Evolutionary conservation across 1,284 basidiomycete species (phyloP), one percentile per base, ranked within the genome.

Genomic region (Blastosporella zonata): DNA sequence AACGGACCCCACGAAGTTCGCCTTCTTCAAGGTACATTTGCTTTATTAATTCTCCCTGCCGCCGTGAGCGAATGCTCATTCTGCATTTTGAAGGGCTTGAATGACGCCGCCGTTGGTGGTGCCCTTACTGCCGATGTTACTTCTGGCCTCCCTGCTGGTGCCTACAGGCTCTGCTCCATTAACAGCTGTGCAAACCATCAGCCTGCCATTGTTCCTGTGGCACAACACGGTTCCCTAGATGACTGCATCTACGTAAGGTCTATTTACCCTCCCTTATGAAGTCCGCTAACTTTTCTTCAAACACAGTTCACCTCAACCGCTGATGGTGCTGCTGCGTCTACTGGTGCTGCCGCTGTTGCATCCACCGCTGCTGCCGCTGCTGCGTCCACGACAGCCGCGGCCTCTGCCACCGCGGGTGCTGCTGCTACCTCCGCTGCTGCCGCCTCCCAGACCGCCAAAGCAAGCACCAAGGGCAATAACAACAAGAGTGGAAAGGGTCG

Each of bases 131-230:
- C 75, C 20, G 70, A 70, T 39, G 79, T 88, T 27, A 67, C 74
- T 0, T 67, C 66, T 17, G 84, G 83, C 46, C 67, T 88, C 13
- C 74, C 79, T 13, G 75, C 74, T 40, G 82, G 82, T 41, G 66
- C 70, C 15, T 89, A 90, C 70, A 72, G 78, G 47, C 58, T 84
- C 27, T 76, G 76, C 57, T 76, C 76, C 10, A 81, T 82, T 61
- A 77, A 78, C 59, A 56, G 71, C 25, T 70, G 78, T n/a, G 66
- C 79, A 31, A 88, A 88, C 66, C 85, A 85, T 62, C 79, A 81
- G 60, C 82, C 84, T n/a, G 74, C 66, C 46, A 71, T 84, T 51
- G 79, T 78, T 51, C 75, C 84, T 17, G 66, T 85, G 47, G 80
- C 77, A 27, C 81, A 82, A 61, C 83, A 77, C 58, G 82, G 79